Conservation (phyloP, 2,329 filamentous ascomycete genomes). For the Sporothrix pseudoabietina region DNA sequence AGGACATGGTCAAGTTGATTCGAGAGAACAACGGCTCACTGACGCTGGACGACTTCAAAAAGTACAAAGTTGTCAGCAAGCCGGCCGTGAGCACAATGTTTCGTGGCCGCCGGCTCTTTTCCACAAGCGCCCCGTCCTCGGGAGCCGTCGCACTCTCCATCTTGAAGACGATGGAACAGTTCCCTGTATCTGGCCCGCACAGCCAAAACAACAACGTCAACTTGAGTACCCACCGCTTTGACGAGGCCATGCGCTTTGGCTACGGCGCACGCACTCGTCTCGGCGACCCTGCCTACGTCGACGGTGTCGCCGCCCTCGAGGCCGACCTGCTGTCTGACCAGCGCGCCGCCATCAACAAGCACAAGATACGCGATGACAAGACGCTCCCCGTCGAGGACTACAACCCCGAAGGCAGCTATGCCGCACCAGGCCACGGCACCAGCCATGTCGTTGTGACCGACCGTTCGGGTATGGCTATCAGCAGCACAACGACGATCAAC, state of each 20-base stretch:
- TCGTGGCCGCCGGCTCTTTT: conserved; percentile 69
- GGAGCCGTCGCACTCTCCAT: conserved; percentile 74
- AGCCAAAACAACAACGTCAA: conserved; percentile 53
- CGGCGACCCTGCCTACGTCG: conserved; percentile 78
- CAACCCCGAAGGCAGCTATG: conserved; percentile 53
- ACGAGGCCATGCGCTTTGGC: conserved; percentile 87
- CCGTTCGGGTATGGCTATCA: conserved; percentile 70
- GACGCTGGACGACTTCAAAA: conserved; percentile 73
- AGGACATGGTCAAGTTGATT: conserved; percentile 71
- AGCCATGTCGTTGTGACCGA: conserved; percentile 75
- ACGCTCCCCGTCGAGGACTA: conserved; percentile 77
- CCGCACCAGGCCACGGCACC: conserved; percentile 59
- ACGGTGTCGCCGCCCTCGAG: conserved; percentile 65
- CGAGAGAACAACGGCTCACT: conserved; percentile 77
- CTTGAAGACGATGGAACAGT: conserved; percentile 83
- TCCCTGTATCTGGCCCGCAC: conserved; percentile 52
- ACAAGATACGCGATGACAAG: conserved; percentile 68
- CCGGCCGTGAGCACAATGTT: conserved; percentile 65
- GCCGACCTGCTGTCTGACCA: conserved; percentile 64
- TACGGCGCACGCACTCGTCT: conserved; percentile 79
- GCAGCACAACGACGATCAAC: conserved; percentile 85
- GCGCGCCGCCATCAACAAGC: conserved; percentile 61
- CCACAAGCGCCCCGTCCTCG: conserved; percentile 73
- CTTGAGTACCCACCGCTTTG: conserved; percentile 76
- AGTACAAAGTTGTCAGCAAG: conserved; percentile 68